phyloP scores from a whole-genome alignment of 768 basidiomycete species.

The Boletus reticuloceps region DNA sequence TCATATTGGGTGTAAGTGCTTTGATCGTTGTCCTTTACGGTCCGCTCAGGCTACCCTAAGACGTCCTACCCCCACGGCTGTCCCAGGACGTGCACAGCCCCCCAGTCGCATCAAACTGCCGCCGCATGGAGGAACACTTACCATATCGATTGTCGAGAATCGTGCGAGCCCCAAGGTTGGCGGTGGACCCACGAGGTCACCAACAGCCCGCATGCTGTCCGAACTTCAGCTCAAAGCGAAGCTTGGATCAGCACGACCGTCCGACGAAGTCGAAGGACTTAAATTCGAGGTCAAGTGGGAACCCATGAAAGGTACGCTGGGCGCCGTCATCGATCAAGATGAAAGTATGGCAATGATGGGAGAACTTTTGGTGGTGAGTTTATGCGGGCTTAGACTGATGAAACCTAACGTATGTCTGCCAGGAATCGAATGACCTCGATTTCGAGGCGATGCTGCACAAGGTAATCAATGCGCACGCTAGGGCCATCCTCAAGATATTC shows the following conservation, averaged over 20 bases:
- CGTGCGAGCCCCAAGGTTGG: slow-evolving; percentile 38
- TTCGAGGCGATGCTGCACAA: slow-evolving; percentile 65
- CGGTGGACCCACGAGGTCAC: slow-evolving; percentile 49
- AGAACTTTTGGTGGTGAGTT: slow-evolving; percentile 57
- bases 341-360: slow-evolving; percentile 42
- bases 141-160: slow-evolving; percentile 64
- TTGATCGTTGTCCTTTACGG: not conserved
- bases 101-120: slow-evolving; percentile 45
- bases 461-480: slow-evolving; percentile 65
- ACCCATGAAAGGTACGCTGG: slow-evolving; percentile 64
- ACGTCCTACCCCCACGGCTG: slow-evolving; percentile 37
- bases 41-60: slow-evolving; percentile 20
- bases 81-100: slow-evolving; percentile 29
- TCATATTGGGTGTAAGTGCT: slow-evolving; percentile 85
- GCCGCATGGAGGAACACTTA: slow-evolving; percentile 67
- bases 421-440: slow-evolving; percentile 71
- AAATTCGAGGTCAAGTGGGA: slow-evolving; percentile 77
- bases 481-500: slow-evolving; percentile 57
- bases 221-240: slow-evolving; percentile 66
- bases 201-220: slow-evolving; percentile 53
- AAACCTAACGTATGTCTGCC: not conserved
- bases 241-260: slow-evolving; percentile 50
- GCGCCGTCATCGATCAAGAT: slow-evolving; percentile 50
- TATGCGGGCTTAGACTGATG: not conserved
- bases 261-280: slow-evolving; percentile 74